Conservation (phyloP, 2,329 filamentous ascomycete genomes). For the Truncatella angustata region DNA sequence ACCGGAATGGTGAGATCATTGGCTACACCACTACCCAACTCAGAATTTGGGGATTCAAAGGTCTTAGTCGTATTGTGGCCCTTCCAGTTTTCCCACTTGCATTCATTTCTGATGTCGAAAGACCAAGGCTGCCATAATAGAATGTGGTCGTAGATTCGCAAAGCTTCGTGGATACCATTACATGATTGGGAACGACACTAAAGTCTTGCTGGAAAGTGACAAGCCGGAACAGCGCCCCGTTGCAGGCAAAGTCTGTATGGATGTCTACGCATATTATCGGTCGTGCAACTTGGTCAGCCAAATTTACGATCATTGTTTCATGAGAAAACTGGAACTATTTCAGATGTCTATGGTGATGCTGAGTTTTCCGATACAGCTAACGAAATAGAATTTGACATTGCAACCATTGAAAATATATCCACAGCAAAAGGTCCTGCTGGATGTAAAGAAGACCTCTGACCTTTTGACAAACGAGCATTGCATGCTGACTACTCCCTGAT, state of each 20-base stretch:
- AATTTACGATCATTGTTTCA: constrained; percentile 19
- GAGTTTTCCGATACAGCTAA: constrained; percentile 8
- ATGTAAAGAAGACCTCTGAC: constrained; percentile 21
- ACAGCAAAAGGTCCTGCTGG: constrained; percentile 12
- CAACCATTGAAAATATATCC: constrained; percentile 1
- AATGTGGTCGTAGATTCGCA: constrained; percentile 32
- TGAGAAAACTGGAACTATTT: not conserved
- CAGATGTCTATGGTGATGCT: too few relatives aligned
- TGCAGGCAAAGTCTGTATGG: constrained; percentile 31
- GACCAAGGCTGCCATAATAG: constrained; percentile 23
- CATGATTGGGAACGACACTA: constrained; percentile 26
- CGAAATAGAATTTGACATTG: constrained; percentile 11
- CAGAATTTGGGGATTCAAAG: constrained; percentile 25
- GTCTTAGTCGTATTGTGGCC: constrained; percentile 22
- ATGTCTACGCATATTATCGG: constrained; percentile 34
- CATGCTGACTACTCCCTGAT: constrained; percentile 34
- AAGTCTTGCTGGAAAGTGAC: constrained; percentile 24
- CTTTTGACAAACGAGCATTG: constrained; percentile 32
- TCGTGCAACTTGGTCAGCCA: constrained; percentile 28
- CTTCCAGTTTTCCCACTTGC: constrained; percentile 30
- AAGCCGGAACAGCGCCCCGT: constrained; percentile 25
- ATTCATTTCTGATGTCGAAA: constrained; percentile 21
- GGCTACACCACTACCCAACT: constrained; percentile 24
- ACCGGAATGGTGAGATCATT: constrained; percentile 33
- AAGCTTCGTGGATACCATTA: constrained; percentile 32